A percentile compares a stretch with the other conserved stretches of the same genome.
phyloP scores from a whole-genome alignment of 805 yeast genomes.

The Scheffersomyces stipitis region DNA sequence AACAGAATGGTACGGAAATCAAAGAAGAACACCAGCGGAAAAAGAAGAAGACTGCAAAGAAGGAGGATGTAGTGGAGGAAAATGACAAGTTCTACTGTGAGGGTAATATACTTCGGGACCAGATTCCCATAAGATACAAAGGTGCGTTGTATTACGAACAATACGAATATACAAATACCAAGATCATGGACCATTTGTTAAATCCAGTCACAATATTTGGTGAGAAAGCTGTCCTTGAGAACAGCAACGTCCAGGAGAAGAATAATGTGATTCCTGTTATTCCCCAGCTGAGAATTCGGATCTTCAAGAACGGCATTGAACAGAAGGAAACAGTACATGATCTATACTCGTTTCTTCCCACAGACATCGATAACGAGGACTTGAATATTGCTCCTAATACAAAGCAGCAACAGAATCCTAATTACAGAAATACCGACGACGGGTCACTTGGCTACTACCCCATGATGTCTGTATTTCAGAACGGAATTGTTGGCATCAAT shows the following conservation, averaged over 20 bases:
- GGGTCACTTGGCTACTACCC: conserved; percentile 91
- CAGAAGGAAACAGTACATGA: conserved; percentile 67
- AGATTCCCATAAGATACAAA: conserved; percentile 82
- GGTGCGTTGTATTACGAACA: conserved; percentile 79
- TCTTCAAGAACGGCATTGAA: conserved; percentile 75
- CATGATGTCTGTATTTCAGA: conserved; percentile 76
- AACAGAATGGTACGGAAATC: neutral
- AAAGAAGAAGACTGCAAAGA: conserved; percentile 12
- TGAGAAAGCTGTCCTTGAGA: conserved; percentile 60
- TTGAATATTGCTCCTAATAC: conserved; percentile 24
- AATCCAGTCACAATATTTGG: conserved; percentile 73
- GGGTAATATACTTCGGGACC: conserved; percentile 67
- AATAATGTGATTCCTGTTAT: conserved; percentile 38
- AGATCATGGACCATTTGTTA: conserved; percentile 69
- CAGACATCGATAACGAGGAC: conserved; percentile 56
- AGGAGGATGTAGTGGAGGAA: conserved; percentile 10
- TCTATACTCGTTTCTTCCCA: conserved; percentile 76
- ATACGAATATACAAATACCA: conserved; percentile 71
- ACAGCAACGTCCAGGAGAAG: conserved; percentile 19
- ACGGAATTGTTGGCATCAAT: conserved; percentile 72
- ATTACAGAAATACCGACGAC: conserved; percentile 59
- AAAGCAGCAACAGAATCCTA: conserved; percentile 37
- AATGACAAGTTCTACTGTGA: conserved; percentile 9
- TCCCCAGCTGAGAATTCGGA: conserved; percentile 57
- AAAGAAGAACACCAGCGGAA: conserved; percentile 8